Evolutionary conservation across 352 stramenopile species (phyloP), one percentile per base, ranked within the genome.

Genomic region (Globisporangium viniferum): DNA sequence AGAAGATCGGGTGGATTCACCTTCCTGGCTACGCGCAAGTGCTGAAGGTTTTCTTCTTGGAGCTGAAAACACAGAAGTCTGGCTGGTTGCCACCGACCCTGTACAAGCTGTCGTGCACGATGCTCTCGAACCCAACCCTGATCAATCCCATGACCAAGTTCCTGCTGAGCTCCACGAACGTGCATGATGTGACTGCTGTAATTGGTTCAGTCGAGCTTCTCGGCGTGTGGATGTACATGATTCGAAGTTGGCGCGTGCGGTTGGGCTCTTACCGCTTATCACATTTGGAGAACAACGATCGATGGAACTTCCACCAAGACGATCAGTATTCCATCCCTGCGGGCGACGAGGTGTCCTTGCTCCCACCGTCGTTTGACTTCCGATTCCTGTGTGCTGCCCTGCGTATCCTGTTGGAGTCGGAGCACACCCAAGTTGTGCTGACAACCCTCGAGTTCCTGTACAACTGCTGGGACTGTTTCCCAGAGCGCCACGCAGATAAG

Each of bases 71-170:
- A 18, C 89, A 96, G 57, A 95, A 95, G 67, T 94, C 86, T 5
- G 88, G 88, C 24, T 95, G 88, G 88, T 70, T 96, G 0, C 89
- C 89, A 20, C 87, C 89, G 10, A 93, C 89, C 4, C 65, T 96
- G 39, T 96, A 95, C 79, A 96, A 96, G 65, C 66, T 95, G 29
- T 96, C 89, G 46, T 96, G 89, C 58, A 96, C 89, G 41, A 95
- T 96, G 87, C 75, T 96, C 14, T 93, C 88, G 5, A 96, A 96
- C 59, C 77, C 88, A 1, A 92, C 76, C 36, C 72, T 96, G 66
- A 95, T 96, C 71, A 96, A 96, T 77, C 89, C 89, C 14, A 96
- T 96, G 89, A 95, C 88, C 57, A 96, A 92, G 69, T 95, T 96
- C 55, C 62, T 96, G 49, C 61, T 96, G 15, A 93, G 86, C 68